phyloP scores from a whole-genome alignment of 2,329 filamentous ascomycete species.

The Phaeosphaeria sp. region DNA sequence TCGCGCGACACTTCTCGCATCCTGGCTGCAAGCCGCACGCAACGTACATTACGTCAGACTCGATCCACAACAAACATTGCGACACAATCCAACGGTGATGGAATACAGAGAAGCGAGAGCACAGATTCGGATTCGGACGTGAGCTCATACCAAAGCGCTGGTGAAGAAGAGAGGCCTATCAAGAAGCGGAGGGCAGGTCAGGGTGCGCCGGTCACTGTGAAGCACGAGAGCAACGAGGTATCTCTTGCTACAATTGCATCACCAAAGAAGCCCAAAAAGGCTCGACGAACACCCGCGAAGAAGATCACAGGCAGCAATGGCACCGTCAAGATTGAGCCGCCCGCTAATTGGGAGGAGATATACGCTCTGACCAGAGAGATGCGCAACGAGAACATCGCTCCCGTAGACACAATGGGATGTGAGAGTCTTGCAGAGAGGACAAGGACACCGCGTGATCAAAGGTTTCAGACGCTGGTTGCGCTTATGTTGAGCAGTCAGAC shows the following conservation, averaged over 20 bases:
- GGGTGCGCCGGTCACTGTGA: slow-evolving; percentile 40
- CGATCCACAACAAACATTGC: slow-evolving; percentile 31
- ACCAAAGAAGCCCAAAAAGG: slow-evolving; percentile 39
- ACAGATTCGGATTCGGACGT: slow-evolving; percentile 37
- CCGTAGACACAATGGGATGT: slow-evolving; percentile 98
- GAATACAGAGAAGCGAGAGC: slow-evolving; percentile 13
- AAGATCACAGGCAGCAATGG: slow-evolving; percentile 37
- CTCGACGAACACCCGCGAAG: slow-evolving; percentile 47
- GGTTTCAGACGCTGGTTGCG: slow-evolving; percentile 85
- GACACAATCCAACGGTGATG: slow-evolving; percentile 17
- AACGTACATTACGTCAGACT: slow-evolving; percentile 40
- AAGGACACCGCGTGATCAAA: slow-evolving; percentile 61
- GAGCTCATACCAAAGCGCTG: slow-evolving; percentile 40
- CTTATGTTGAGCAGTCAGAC: slow-evolving; percentile 94
- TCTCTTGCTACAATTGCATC: slow-evolving; percentile 27
- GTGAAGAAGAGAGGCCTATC: slow-evolving; percentile 21
- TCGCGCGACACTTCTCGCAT: slow-evolving; percentile 45
- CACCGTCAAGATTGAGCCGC: slow-evolving; percentile 62
- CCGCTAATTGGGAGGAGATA: slow-evolving; percentile 82
- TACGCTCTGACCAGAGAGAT: slow-evolving; percentile 81
- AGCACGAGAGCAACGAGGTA: slow-evolving; percentile 35
- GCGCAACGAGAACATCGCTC: slow-evolving; percentile 73
- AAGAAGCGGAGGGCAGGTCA: slow-evolving; percentile 58
- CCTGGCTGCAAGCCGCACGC: slow-evolving; percentile 35
- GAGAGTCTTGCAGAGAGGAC: slow-evolving; percentile 71